Percentiles rank a stretch among this genome's conserved stretches.
phyloP scores from a whole-genome alignment of 2,329 filamentous ascomycete genomes.

The Apiospora rasikravindrae region DNA sequence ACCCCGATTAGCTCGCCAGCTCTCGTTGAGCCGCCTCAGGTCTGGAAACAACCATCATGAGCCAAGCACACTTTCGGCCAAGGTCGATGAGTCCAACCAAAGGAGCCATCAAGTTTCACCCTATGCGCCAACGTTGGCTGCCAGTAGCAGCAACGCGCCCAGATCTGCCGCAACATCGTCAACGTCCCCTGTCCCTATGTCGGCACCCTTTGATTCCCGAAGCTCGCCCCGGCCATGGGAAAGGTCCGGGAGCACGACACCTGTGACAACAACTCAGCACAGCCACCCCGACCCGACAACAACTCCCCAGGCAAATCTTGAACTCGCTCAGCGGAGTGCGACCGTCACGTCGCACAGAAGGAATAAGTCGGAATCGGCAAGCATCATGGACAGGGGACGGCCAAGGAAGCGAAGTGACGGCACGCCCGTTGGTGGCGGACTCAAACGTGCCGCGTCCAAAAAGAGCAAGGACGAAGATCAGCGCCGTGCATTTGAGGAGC shows the following conservation, averaged over 20 bases:
- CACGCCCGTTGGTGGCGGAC: slow-evolving; percentile 41
- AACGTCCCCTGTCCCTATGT: slow-evolving; percentile 54
- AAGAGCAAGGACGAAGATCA: slow-evolving; percentile 54
- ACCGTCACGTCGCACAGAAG: slow-evolving; percentile 49
- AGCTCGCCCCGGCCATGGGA: slow-evolving; percentile 54
- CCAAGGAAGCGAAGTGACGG: slow-evolving; percentile 59
- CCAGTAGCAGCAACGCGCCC: slow-evolving; percentile 48
- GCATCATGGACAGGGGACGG: slow-evolving; percentile 67
- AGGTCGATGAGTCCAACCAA: background rate
- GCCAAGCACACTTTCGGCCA: slow-evolving; percentile 47
- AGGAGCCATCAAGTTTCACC: slow-evolving; percentile 35
- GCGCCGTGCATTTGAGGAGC: slow-evolving; percentile 61
- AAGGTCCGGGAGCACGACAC: slow-evolving; percentile 33
- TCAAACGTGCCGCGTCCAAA: slow-evolving; percentile 49
- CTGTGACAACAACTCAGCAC: slow-evolving; percentile 37
- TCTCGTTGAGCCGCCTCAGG: slow-evolving; percentile 53
- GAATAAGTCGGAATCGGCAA: slow-evolving; percentile 61
- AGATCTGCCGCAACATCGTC: slow-evolving; percentile 49
- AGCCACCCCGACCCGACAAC: slow-evolving; percentile 32
- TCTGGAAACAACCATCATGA: slow-evolving; percentile 42
- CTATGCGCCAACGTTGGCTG: slow-evolving; percentile 51
- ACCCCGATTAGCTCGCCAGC: slow-evolving; percentile 42
- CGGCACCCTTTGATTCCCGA: slow-evolving; percentile 52
- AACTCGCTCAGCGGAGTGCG: slow-evolving; percentile 28
- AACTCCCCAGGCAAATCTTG: slow-evolving; percentile 40